phyloP scores from a whole-genome alignment of 208 protist species.

The Leishmania arabica region DNA sequence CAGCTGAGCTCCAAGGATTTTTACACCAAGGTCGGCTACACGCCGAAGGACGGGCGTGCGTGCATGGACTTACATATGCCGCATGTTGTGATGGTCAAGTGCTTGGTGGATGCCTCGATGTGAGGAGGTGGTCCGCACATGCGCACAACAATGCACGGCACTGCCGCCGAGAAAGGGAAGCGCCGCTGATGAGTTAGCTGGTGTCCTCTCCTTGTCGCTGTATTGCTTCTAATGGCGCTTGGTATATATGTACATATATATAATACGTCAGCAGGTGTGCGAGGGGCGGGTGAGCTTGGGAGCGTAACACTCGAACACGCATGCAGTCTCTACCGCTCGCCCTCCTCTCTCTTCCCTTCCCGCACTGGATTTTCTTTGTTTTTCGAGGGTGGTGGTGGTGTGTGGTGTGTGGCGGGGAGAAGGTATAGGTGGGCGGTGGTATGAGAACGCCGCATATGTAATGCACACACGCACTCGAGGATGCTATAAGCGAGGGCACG shows the following conservation, averaged over 20 bases:
- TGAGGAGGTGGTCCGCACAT: not conserved
- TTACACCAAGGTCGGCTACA: slow-evolving; percentile 41
- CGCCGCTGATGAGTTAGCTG: not conserved
- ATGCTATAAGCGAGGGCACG: not conserved
- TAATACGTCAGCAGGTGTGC: not conserved
- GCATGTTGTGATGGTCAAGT: slow-evolving; percentile 35
- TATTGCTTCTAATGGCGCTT: not conserved
- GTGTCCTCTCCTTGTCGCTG: too few relatives aligned
- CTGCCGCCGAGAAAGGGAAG: not conserved
- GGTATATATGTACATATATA: not conserved
- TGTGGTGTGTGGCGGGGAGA: too few relatives aligned
- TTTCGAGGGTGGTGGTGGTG: not conserved
- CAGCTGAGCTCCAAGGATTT: slow-evolving; percentile 32
- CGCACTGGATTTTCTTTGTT: not conserved
- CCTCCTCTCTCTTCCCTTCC: not conserved
- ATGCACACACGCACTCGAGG: not conserved
- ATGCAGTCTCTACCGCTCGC: not conserved
- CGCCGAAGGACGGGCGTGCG: slow-evolving; percentile 26
- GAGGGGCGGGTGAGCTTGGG: not conserved
- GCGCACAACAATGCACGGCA: not conserved
- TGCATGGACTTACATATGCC: slow-evolving; percentile 21
- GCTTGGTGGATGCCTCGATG: slow-evolving; percentile 26
- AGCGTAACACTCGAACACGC: not conserved
- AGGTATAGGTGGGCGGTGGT: not conserved
- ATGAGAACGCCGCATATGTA: not conserved